Evolutionary conservation across 2,329 filamentous ascomycete genomes (phyloP).

Genomic region (Claviceps spartinae): DNA sequence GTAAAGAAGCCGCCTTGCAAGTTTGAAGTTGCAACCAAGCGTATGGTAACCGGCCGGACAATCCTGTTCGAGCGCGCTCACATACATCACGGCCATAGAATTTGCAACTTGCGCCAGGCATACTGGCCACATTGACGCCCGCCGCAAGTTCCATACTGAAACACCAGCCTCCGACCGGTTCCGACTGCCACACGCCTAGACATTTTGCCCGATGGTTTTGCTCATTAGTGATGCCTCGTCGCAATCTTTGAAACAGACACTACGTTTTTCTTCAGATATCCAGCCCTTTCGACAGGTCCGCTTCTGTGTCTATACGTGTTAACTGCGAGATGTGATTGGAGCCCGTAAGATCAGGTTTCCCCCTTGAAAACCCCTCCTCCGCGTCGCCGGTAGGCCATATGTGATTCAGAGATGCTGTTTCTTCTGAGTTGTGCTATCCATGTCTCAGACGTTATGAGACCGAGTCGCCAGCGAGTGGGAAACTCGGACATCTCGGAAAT

Average conservation of each 20-base stretch:
- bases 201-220: constrained; percentile 15
- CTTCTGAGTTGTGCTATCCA: too few species aligned
- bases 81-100: constrained; percentile 7
- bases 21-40: constrained; percentile 5
- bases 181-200: constrained; percentile 12
- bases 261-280: constrained; percentile 16
- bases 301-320: too few species aligned
- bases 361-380: too few species aligned
- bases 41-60: background rate
- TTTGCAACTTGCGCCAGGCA: constrained; percentile 3
- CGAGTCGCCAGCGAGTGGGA: too few species aligned
- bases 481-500: too few species aligned
- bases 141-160: constrained; percentile 12
- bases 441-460: too few species aligned
- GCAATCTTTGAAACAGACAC: constrained; percentile 22
- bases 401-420: too few species aligned
- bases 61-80: constrained; percentile 6
- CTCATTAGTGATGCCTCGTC: constrained; percentile 20
- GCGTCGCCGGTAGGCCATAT: too few species aligned
- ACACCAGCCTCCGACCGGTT: constrained; percentile 19
- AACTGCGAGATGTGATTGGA: too few species aligned
- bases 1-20: background rate
- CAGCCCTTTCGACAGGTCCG: too few species aligned
- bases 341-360: too few species aligned
- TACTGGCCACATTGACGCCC: constrained; percentile 10